Base-by-base conservation (phyloP, 1,284 basidiomycete species). In the Ustilago lituana region DNA sequence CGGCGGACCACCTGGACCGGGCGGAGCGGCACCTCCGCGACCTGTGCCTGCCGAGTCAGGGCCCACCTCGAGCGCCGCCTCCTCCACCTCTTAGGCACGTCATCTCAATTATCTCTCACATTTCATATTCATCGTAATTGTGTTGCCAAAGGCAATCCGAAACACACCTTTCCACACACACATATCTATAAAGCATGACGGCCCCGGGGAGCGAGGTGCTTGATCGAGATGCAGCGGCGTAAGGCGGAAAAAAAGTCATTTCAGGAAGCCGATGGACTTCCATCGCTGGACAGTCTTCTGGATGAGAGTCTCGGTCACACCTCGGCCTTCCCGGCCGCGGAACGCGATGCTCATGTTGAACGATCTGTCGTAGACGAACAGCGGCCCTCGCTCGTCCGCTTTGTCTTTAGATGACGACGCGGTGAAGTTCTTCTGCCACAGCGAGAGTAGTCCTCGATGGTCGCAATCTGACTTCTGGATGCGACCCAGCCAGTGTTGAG, bases 401-500 rank as follows among this genome's bases (percentile, higher is more conserved):
- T 23, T 12, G 35, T 19, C 19, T 35, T 11, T 14, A 32, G 35
- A 19, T 22, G 44, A 12, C 19, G 38, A 3, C 7, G 57, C 32
- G 14, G 47, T 20, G 37, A 68, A 64, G 44, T 59, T 63, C n/a
- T 47, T 51, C 37, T 56, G 47, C 66, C 66, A 69, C 12, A 64
- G 31, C 6, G 36, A 20, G 6, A 69, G 56, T 17, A 69, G 20
- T 20, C 66, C 66, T 31, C 66, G 27, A 41, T 63, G 43, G 32
- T 69, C 60, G 26, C 37, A 9, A 19, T 52, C 43, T 10, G 50
- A 45, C 40, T 77, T 76, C 0, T 81, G 81, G 22, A 89, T 75
- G 0, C 76, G 73, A 26, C 83, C 78, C n/a, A 88, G 77, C 87
- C 89, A 77, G 84, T 85, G 59, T 80, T 83, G 44, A 87, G 88